Evolutionary conservation across 257 asterid species (phyloP).

Genomic region (Perilla frutescens): DNA sequence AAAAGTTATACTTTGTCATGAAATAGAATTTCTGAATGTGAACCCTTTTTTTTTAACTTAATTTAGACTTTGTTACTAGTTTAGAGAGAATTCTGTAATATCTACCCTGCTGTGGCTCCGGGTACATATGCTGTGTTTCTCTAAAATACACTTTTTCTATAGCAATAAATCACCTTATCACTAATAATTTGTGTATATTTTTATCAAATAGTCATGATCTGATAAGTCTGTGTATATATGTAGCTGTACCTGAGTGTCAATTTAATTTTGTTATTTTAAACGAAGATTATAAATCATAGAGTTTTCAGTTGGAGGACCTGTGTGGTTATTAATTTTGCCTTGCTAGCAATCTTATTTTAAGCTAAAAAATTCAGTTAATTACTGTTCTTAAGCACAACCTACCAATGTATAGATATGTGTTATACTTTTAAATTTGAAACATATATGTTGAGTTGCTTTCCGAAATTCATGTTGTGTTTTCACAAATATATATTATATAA

Average conservation of each 20-base stretch:
- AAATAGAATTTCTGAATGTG: neutral
- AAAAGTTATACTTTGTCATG: neutral
- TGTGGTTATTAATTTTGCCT: neutral
- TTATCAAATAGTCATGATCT: neutral
- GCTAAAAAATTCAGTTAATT: neutral
- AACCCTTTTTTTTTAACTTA: neutral
- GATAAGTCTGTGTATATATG: neutral
- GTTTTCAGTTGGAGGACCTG: neutral
- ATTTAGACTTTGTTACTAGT: neutral
- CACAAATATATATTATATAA: no score
- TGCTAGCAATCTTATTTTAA: neutral
- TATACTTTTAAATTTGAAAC: no score
- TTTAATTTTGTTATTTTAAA: neutral
- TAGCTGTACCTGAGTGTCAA: neutral
- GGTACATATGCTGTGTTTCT: neutral
- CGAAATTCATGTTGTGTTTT: no score
- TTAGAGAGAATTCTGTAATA: neutral
- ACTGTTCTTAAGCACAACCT: no score
- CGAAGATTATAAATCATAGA: neutral
- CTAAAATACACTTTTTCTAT: neutral
- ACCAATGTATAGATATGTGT: no score
- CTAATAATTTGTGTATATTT: neutral
- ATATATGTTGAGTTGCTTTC: no score
- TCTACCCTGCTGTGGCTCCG: neutral
- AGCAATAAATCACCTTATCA: neutral